phyloP scores from a whole-genome alignment of 768 basidiomycete species.

The Suillus paluster region DNA sequence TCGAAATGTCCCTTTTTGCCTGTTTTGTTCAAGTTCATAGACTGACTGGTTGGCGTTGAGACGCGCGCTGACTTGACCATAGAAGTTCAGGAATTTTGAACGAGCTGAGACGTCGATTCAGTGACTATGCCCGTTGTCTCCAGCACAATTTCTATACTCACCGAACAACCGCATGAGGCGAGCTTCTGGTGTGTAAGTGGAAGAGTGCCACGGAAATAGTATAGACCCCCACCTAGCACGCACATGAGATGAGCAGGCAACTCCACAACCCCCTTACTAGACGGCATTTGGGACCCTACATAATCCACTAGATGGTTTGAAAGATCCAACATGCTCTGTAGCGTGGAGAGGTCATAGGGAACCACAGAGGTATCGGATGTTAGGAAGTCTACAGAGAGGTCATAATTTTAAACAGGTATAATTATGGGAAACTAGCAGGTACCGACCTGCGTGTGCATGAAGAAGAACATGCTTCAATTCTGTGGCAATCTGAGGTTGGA shows the following conservation, averaged over 20 bases:
- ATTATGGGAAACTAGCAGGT: background rate
- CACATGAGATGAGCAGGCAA: conserved; percentile 14
- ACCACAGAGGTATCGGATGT: conserved; percentile 9
- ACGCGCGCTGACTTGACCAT: conserved; percentile 42
- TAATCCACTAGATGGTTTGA: conserved; percentile 4
- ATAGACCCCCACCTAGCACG: conserved; percentile 4
- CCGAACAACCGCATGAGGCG: conserved; percentile 12
- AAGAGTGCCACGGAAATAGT: background rate
- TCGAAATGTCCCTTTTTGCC: background rate
- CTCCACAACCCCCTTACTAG: background rate
- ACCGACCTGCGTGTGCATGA: conserved; percentile 5
- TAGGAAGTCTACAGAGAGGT: conserved; percentile 14
- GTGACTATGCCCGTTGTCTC: conserved; percentile 10
- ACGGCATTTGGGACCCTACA: background rate
- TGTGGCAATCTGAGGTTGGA: background rate
- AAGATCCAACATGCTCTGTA: conserved; percentile 8
- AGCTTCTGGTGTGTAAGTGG: conserved; percentile 6
- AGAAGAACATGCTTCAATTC: conserved; percentile 8
- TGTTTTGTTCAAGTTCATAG: conserved; percentile 24
- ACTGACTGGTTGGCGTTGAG: conserved; percentile 33
- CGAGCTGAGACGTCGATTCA: conserved; percentile 18
- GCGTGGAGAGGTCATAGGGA: conserved; percentile 12
- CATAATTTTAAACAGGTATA: background rate
- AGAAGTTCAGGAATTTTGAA: conserved; percentile 39
- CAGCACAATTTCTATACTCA: background rate